Conservation (phyloP, 106 monocot genomes). For the Allium sativum region DNA sequence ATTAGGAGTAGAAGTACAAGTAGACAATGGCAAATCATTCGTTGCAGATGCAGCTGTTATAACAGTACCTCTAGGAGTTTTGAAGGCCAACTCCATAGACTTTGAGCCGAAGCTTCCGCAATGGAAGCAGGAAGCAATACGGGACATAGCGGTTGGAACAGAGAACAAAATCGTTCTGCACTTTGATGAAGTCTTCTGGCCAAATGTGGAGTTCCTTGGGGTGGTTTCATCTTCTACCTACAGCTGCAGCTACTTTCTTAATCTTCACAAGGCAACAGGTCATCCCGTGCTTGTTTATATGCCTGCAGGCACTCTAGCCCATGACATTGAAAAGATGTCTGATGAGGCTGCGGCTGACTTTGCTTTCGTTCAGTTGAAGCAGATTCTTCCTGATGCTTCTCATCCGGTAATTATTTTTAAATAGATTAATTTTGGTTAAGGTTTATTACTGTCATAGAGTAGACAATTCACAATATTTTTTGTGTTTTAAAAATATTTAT, state of each 20-base stretch:
- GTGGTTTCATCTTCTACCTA: slow-evolving; percentile 83
- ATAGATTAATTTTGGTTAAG: no score
- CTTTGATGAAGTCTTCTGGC: slow-evolving; percentile 96
- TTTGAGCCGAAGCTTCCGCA: slow-evolving; percentile 82
- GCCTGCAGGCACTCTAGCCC: slow-evolving; percentile 88
- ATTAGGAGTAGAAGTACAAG: slow-evolving; percentile 70
- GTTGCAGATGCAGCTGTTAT: slow-evolving; percentile 75
- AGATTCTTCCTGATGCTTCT: slow-evolving; percentile 70
- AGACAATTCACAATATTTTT: no score
- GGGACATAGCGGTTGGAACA: slow-evolving; percentile 56
- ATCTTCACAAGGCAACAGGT: slow-evolving; percentile 98
- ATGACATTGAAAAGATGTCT: slow-evolving; percentile 88
- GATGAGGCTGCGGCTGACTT: slow-evolving; percentile 81
- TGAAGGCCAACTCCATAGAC: slow-evolving; percentile 65
- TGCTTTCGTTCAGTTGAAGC: slow-evolving; percentile 74
- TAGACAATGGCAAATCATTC: slow-evolving; percentile 60
- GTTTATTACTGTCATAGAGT: no score
- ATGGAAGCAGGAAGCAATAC: slow-evolving; percentile 90
- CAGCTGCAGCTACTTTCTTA: slow-evolving; percentile 98
- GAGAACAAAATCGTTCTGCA: slow-evolving; percentile 96
- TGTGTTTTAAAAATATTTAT: no score
- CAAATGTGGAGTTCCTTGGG: slow-evolving; percentile 95
- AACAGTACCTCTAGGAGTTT: slow-evolving; percentile 82
- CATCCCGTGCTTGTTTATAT: slow-evolving; percentile 98
- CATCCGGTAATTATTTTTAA: slow-evolving; percentile 46